Evolutionary conservation across 2,329 filamentous ascomycete genomes (phyloP), one percentile per base, ranked within the genome.

Genomic region (Hyphodiscus sp.): DNA sequence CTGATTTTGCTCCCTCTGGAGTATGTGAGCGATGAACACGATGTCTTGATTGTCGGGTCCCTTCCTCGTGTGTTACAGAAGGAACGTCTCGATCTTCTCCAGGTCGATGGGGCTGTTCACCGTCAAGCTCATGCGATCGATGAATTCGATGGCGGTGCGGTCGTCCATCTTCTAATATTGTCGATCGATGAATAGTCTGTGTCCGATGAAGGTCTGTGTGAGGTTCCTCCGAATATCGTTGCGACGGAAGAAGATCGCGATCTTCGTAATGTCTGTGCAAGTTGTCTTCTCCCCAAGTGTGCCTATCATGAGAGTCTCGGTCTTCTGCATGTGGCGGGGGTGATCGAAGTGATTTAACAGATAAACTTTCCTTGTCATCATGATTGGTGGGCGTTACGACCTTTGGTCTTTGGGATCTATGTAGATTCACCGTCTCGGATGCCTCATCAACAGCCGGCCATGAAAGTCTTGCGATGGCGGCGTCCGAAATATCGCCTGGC

Each of bases 361-460:
- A 13, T 20, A 56, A 51, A 47, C 45, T 38, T 44, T 49, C 52
- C n/a, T 54, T 10, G 19, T 59, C 49, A n/a, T 51, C 46, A 26
- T 55, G 48, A 47, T 54, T 55, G 26, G 49, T 52, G 16, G 46
- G 30, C n/a, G 52, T 54, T 13, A 52, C 49, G 47, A 56, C 47
- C 42, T 52, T 63, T 11, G 53, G 53, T 52, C 58, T 54, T 38
- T 63, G 63, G 13, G 55, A 57, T 49, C 53, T 68, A 56, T 78
- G 69, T 50, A 75, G 67, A 52, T 71, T 68, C 52, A 71, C 66
- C 49, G 68, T 71, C 47, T 73, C 74, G 53, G 71, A 70, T 51
- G 73, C 71, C 63, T 79, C 76, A 60, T 77, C 69, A 11, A 72
- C 64, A n/a, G 67, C 55, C 57, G 73, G 65, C 65, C 68, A 70